Evolutionary conservation across 2,329 filamentous ascomycete genomes (phyloP).

Genomic region (Cordyceps pruinosa): DNA sequence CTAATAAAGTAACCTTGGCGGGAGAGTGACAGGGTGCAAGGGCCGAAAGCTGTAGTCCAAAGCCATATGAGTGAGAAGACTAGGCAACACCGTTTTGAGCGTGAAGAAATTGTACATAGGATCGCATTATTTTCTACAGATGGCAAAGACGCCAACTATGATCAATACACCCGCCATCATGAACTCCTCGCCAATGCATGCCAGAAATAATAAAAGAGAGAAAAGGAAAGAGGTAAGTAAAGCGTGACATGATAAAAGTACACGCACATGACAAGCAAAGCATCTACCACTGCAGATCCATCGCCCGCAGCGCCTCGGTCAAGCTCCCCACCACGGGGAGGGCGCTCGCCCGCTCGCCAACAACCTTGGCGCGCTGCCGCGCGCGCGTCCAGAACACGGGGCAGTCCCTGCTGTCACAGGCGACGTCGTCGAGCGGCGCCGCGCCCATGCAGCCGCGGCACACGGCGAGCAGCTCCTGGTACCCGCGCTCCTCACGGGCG

Average conservation of each 20-base stretch:
- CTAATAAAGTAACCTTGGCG: too few relatives aligned
- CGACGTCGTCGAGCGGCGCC: conserved; percentile 67
- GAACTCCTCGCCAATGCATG: neutral
- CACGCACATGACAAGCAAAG: neutral
- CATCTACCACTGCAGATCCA: conserved; percentile 30
- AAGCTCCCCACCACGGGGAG: conserved; percentile 29
- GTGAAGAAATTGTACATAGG: too few relatives aligned
- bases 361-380: conserved; percentile 49
- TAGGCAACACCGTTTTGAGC: too few relatives aligned
- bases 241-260: too few relatives aligned
- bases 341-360: conserved; percentile 29
- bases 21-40: too few relatives aligned
- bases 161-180: neutral
- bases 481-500: conserved; percentile 54
- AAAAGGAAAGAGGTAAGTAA: neutral
- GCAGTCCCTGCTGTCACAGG: conserved; percentile 86
- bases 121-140: too few relatives aligned
- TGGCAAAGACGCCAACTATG: too few relatives aligned
- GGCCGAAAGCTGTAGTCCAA: too few relatives aligned
- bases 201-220: neutral
- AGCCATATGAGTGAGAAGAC: too few relatives aligned
- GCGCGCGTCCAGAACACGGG: conserved; percentile 80
- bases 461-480: conserved; percentile 57
- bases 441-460: conserved; percentile 77
- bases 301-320: conserved; percentile 20